Evolutionary conservation across 805 yeast genomes (phyloP), one percentile per base, ranked within the genome.

Genomic region (Metschnikowia noctiluminum): DNA sequence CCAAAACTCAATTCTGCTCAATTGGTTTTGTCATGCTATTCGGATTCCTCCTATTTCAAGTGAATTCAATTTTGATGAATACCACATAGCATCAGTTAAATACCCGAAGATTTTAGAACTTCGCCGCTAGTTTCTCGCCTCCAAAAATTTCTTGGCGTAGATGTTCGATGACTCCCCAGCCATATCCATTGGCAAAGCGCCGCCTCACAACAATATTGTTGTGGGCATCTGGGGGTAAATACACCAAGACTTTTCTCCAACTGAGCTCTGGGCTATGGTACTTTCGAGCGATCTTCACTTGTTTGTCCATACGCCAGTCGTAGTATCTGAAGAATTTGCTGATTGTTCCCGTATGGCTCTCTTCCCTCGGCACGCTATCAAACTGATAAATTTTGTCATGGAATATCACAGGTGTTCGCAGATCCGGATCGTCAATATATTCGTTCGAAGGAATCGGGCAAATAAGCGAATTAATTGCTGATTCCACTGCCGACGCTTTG

Each of bases 91-190:
- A 10, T 30, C 13, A 30, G 6, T 2, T 10, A 9, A 12, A 3
- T 30, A 9, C 6, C 3, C 5, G 5, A 10, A 12, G 6, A 30
- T 12, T 9, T 30, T 36, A 54, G 13, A 52, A 52, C 38, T 56
- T 56, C 6, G 60, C 52, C 35, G 35, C 42, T 7, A 50, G 34
- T 15, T 46, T 43, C 35, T 53, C 53, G 15, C 48, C 43, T 7
- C 48, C 53, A 46, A 66, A 66, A 10, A 67, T 51, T 38, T 60
- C 60, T 16, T 59, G 62, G 38, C 69, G 64, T 39, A 73, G 55
- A 52, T 73, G 77, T 48, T 72, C 74, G 9, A 73, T 59, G 9
- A 73, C 76, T 1, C 76, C 76, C 78, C 78, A 73, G 9, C 78
- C 78, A 52, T 69, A 73, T 1, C 75, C 77, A 56, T 73, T 73